Evolutionary conservation across 2,329 filamentous ascomycete genomes (phyloP).

Genomic region (Pseudocercospora ulei): DNA sequence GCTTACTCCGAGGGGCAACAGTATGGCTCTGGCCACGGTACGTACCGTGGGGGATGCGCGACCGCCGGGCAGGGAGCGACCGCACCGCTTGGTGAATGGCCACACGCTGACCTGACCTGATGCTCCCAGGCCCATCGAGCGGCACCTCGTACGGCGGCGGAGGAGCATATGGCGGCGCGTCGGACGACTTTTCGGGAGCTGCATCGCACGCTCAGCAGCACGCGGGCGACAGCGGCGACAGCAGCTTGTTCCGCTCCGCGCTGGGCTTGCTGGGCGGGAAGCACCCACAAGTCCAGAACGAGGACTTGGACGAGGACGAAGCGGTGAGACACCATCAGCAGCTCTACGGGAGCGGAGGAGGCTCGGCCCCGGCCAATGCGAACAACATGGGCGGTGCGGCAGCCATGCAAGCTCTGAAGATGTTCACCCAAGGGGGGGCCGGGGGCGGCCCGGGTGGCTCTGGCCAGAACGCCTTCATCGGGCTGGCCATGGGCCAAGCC

Average conservation of each 20-base stretch:
- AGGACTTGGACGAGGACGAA: conserved; percentile 53
- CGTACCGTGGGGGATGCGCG: too few relatives aligned
- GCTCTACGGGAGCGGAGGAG: conserved; percentile 52
- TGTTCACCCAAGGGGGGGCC: conserved; percentile 47
- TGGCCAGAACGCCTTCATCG: conserved; percentile 70
- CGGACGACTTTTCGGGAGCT: conserved; percentile 48
- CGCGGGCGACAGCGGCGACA: conserved; percentile 44
- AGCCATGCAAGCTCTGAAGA: conserved; percentile 71
- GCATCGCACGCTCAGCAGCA: conserved; percentile 48
- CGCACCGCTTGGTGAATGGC: too few relatives aligned
- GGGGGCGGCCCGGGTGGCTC: conserved; percentile 33
- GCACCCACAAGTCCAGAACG: conserved; percentile 43
- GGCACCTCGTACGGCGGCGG: conserved; percentile 40
- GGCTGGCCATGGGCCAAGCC: conserved; percentile 50
- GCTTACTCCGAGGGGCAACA: conserved; percentile 27
- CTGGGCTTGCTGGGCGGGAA: conserved; percentile 48
- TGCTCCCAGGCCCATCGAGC: conserved; percentile 36
- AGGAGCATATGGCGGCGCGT: conserved; percentile 33
- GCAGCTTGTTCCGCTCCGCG: conserved; percentile 48
- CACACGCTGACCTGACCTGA: too few relatives aligned
- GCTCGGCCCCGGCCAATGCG: conserved; percentile 40
- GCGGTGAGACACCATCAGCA: conserved; percentile 67
- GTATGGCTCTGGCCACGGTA: conserved; percentile 29
- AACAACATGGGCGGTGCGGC: conserved; percentile 55
- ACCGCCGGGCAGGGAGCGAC: too few relatives aligned